Evolutionary conservation across 805 yeast species (phyloP), one percentile per base, ranked within the genome.

Genomic region (Schizosaccharomyces octosporus): DNA sequence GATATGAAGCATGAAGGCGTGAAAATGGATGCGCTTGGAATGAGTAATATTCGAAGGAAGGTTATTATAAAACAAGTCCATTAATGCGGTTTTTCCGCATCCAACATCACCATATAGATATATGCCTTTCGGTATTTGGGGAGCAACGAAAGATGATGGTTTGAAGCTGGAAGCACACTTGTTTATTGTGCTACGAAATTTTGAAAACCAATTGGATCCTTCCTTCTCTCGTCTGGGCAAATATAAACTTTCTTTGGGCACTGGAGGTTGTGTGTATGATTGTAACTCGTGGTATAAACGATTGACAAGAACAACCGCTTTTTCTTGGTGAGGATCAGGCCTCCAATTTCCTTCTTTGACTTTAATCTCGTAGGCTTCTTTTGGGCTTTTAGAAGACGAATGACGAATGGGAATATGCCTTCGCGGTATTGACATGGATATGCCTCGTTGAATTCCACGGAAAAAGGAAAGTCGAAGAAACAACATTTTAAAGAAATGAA

Each of bases 51-150:
- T 61, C 0, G 97, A 97, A 5, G 67, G 66, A 19, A 90, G 78
- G 0, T 95, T 87, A 24, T 80, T 75, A 72, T 89, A 93, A 68
- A 93, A 93, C 65, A 93, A 75, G 71, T 93, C 97, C 97, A 93
- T 90, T 63, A 93, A 75, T 97, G 93, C 90, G 6, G 98, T 93
- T 69, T 93, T 90, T 3, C 98, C 98, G 72, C 97, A 89, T 1
- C 98, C 98, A 55, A 93, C 98, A 71, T 93, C 97, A 27, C 98
- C 98, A 71, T 86, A 93, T 39, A 93, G 75, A 68, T 93, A 93
- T 6, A 93, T 84, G 4, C 98, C 98, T 65, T 78, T 75, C 1
- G 93, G 95, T 15, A 82, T 41, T n/a, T 42, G 19, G 36, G 36
- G 39, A 19, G 45, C 60, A 4, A 24, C 3, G 17, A 9, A 11